phyloP scores from a whole-genome alignment of 768 basidiomycete genomes.

The Xanthoconium purpureum region DNA sequence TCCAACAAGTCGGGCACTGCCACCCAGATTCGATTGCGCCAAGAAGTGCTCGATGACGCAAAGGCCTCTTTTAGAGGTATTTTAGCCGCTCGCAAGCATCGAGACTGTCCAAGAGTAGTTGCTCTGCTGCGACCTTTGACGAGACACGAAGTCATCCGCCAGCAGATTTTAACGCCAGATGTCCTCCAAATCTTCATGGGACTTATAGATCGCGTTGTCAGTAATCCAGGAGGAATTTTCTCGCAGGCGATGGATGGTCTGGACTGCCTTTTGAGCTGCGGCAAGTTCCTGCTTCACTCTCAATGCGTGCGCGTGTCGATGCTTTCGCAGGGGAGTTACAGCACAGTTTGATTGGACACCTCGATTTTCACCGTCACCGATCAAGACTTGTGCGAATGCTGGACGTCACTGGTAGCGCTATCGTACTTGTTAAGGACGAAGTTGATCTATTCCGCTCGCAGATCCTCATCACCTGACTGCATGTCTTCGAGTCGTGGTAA shows the following conservation, averaged over 20 bases:
- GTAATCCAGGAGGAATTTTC: slow-evolving; percentile 2
- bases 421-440: neutral
- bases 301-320: too few species aligned
- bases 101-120: slow-evolving; percentile 18
- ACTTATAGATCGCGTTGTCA: slow-evolving; percentile 15
- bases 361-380: neutral
- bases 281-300: slow-evolving; percentile 6
- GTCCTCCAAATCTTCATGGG: slow-evolving; percentile 10
- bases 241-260: slow-evolving; percentile 23
- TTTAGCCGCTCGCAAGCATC: slow-evolving; percentile 12
- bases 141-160: slow-evolving; percentile 13
- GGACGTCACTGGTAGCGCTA: slow-evolving; percentile 8
- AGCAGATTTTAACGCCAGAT: slow-evolving; percentile 13
- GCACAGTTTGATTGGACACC: slow-evolving; percentile 2
- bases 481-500: slow-evolving; percentile 16
- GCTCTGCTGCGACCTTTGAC: slow-evolving; percentile 22
- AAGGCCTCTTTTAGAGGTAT: slow-evolving; percentile 11
- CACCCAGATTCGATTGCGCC: neutral
- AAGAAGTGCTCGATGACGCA: slow-evolving; percentile 9
- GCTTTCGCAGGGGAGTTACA: slow-evolving; percentile 9
- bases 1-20: neutral
- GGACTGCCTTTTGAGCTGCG: slow-evolving; percentile 15
- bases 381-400: slow-evolving; percentile 16
- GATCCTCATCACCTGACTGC: slow-evolving; percentile 11
- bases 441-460: neutral